These are phyloP conservation scores for Dimargaris verticillata DNA, from an alignment of 192 early-diverging fungal species.

Conservation along the genomic window DNA sequence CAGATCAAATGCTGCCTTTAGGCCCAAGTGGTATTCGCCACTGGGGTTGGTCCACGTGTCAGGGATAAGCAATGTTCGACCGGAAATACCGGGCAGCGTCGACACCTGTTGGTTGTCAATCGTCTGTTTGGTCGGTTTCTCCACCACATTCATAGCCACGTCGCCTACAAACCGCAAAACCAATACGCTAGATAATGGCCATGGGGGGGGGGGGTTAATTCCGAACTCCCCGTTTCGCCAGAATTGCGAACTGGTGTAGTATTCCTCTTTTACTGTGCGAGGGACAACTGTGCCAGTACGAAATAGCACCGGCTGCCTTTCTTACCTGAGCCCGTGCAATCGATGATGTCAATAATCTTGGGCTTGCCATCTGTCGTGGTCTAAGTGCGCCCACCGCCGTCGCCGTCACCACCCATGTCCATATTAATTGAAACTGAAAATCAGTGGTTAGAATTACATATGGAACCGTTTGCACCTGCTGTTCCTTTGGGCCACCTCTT, in stretches of 20 bases:
- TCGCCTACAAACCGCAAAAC: conserved; percentile 28
- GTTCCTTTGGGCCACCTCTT: no score
- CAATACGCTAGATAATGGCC: no score
- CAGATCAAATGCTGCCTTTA: conserved; percentile 60
- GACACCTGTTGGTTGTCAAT: conserved; percentile 23
- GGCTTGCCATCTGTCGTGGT: conserved; percentile 73
- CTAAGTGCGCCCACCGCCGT: conserved; percentile 10
- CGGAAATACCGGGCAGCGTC: conserved; percentile 50
- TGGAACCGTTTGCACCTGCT: no score
- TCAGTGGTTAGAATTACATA: no score
- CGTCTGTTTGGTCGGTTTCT: conserved; percentile 31
- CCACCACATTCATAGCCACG: conserved; percentile 39
- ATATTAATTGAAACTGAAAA: no score
- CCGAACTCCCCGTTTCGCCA: no score
- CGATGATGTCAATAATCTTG: conserved; percentile 83
- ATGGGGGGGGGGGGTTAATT: no score
- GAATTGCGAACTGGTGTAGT: neutral
- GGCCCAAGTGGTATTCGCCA: conserved; percentile 68
- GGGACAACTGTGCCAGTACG: neutral
- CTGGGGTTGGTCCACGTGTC: conserved; percentile 62
- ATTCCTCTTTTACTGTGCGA: neutral
- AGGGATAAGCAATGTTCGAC: conserved; percentile 53
- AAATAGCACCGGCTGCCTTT: neutral
- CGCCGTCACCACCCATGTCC: no score
- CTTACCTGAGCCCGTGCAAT: conserved; percentile 73